Evolutionary conservation across 768 basidiomycete genomes (phyloP).

Genomic region (Clitopilus passeckerianus): DNA sequence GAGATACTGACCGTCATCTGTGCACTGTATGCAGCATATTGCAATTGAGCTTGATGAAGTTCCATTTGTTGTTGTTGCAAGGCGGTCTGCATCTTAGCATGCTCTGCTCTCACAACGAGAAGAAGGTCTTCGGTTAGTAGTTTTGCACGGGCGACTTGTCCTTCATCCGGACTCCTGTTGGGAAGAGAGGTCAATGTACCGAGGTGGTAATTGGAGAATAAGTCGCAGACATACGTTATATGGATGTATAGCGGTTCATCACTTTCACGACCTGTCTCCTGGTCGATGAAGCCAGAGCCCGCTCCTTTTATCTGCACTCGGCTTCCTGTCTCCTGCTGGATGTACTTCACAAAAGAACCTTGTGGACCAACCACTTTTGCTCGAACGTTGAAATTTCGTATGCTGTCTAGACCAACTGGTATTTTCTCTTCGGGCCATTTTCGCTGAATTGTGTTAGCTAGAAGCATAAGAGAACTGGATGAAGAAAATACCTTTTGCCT

Average conservation of each 20-base stretch:
- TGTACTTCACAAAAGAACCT: conserved; percentile 98
- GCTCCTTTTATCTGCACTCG: conserved; percentile 96
- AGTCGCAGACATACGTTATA: conserved; percentile 58
- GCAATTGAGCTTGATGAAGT: conserved; percentile 76
- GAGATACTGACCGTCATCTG: not conserved
- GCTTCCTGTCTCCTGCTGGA: conserved; percentile 93
- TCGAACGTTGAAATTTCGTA: conserved; percentile 95
- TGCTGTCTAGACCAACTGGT: conserved; percentile 80
- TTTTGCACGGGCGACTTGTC: conserved; percentile 75
- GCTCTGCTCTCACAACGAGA: conserved; percentile 83
- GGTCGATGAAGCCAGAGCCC: conserved; percentile 93
- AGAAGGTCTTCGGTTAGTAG: conserved; percentile 82
- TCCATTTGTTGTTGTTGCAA: conserved; percentile 81
- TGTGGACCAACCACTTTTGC: conserved; percentile 96
- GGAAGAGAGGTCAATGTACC: conserved; percentile 20
- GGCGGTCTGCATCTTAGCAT: conserved; percentile 68
- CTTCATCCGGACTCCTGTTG: conserved; percentile 66
- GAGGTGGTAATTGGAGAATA: conserved; percentile 39
- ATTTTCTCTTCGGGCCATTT: conserved; percentile 99
- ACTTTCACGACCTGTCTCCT: conserved; percentile 74
- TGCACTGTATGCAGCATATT: conserved; percentile 70
- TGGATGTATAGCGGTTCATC: conserved; percentile 93
- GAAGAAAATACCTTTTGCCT: conserved; percentile 53
- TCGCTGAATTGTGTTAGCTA: conserved; percentile 37
- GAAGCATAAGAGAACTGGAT: not conserved